Percentiles rank a stretch among this genome's conserved stretches.
phyloP scores from a whole-genome alignment of 306 rosid species.

The Lathyrus tuberosus region DNA sequence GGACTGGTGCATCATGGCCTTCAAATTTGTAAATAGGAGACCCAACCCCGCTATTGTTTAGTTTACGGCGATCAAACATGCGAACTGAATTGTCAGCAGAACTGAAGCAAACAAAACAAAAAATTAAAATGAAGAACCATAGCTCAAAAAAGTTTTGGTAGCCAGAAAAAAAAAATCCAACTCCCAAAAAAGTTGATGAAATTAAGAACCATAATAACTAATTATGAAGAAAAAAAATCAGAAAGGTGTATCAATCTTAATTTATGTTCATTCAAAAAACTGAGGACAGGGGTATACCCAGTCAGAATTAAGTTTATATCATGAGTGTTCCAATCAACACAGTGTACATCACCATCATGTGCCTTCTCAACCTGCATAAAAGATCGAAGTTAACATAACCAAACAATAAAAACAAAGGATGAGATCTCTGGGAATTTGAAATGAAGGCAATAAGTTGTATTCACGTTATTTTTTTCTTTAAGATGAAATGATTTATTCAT shows the following conservation, averaged over 20 bases:
- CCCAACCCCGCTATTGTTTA: slow-evolving; percentile 65
- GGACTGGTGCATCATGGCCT: slow-evolving; percentile 93
- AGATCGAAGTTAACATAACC: slow-evolving; percentile 19
- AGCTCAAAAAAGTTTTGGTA: slow-evolving; percentile 21
- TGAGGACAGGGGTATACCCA: slow-evolving; percentile 54
- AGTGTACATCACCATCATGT: slow-evolving; percentile 85
- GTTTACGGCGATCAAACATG: slow-evolving; percentile 92
- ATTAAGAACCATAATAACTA: slow-evolving; percentile 8
- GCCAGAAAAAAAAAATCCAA: slow-evolving; percentile 24
- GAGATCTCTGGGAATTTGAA: background rate
- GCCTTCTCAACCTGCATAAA: slow-evolving; percentile 84
- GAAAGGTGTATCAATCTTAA: slow-evolving; percentile 4
- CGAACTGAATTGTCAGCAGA: slow-evolving; percentile 92
- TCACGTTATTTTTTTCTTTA: slow-evolving; percentile 6
- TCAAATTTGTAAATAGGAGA: slow-evolving; percentile 79
- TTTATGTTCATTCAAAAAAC: slow-evolving; percentile 25
- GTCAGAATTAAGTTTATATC: slow-evolving; percentile 76
- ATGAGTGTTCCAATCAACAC: slow-evolving; percentile 96
- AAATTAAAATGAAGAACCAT: slow-evolving; percentile 30
- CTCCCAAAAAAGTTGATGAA: too few relatives aligned
- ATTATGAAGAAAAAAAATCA: background rate
- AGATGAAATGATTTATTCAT: slow-evolving; percentile 27
- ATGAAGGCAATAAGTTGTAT: slow-evolving; percentile 4
- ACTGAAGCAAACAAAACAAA: slow-evolving; percentile 52
- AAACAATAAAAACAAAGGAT: slow-evolving; percentile 2